A percentile compares a stretch with the other conserved stretches of the same genome.
Evolutionary conservation across 202 grass and related monocot species (phyloP).

Genomic region (Cymbopogon flexuosus): DNA sequence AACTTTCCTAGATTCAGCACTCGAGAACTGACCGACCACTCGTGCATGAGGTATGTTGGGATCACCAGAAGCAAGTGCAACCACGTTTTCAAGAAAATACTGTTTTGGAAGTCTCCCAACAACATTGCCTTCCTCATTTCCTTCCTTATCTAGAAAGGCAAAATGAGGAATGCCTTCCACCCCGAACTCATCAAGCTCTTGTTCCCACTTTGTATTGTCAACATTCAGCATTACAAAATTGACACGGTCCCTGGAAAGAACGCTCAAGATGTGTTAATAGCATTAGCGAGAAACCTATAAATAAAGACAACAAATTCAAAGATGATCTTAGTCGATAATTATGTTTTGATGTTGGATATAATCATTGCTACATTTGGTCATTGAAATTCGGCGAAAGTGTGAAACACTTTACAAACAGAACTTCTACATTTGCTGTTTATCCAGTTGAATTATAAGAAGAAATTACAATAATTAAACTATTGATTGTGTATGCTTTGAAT

Average conservation of each 20-base stretch:
- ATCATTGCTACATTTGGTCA: not conserved
- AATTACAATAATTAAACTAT: constrained; percentile 9
- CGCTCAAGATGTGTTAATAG: not conserved
- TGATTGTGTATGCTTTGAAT: not conserved
- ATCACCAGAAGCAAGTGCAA: constrained; percentile 73
- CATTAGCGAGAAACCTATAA: not conserved
- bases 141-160: constrained; percentile 85
- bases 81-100: constrained; percentile 93
- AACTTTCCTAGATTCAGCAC: constrained; percentile 66
- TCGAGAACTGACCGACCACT: constrained; percentile 66
- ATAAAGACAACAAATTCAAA: not conserved
- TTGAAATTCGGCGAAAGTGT: not conserved
- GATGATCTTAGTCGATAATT: not conserved
- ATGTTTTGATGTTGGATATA: constrained; percentile 8
- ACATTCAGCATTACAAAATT: constrained; percentile 99
- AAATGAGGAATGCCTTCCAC: constrained; percentile 96
- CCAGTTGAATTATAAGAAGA: not conserved
- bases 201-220: constrained; percentile 97
- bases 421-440: not conserved
- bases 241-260: constrained; percentile 53
- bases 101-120: constrained; percentile 74
- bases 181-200: constrained; percentile 96
- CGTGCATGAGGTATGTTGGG: constrained; percentile 63
- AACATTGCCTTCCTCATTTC: constrained; percentile 92
- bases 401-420: not conserved